phyloP scores from a whole-genome alignment of 352 stramenopile species.

The Globisporangium cylindrosporum region DNA sequence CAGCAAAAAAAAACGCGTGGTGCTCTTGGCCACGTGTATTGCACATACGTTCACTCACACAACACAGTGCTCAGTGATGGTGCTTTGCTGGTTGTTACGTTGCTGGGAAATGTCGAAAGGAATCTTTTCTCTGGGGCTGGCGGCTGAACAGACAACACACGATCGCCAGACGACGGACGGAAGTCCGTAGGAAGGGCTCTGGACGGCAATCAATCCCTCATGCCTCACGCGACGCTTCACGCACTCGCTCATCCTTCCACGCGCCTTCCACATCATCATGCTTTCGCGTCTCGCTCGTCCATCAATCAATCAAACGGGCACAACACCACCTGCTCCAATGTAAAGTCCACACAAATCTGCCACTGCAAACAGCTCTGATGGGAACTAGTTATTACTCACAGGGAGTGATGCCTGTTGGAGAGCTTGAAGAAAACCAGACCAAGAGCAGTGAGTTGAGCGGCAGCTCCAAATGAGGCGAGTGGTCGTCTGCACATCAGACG shows the following conservation, averaged over 20 bases:
- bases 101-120: neutral
- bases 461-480: neutral
- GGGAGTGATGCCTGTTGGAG: conserved; percentile 6
- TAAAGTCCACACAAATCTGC: neutral
- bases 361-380: neutral
- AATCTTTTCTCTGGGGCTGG: neutral
- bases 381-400: conserved; percentile 7
- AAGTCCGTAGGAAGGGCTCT: neutral
- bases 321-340: neutral
- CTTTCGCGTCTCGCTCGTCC: neutral
- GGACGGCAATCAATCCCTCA: neutral
- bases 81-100: neutral
- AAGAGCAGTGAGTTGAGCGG: neutral
- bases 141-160: neutral
- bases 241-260: neutral
- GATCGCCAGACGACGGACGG: neutral
- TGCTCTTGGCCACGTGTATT: neutral
- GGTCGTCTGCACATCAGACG: conserved; percentile 3
- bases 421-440: neutral
- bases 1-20: neutral
- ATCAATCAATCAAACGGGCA: neutral
- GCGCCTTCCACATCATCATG: neutral
- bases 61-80: neutral
- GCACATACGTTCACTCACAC: neutral
- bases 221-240: neutral